Percentiles rank a stretch among this genome's conserved stretches.
These are phyloP conservation scores for Hymenochaete sp. DNA, from an alignment of 1,284 basidiomycete genomes.

Conservation along the genomic window DNA sequence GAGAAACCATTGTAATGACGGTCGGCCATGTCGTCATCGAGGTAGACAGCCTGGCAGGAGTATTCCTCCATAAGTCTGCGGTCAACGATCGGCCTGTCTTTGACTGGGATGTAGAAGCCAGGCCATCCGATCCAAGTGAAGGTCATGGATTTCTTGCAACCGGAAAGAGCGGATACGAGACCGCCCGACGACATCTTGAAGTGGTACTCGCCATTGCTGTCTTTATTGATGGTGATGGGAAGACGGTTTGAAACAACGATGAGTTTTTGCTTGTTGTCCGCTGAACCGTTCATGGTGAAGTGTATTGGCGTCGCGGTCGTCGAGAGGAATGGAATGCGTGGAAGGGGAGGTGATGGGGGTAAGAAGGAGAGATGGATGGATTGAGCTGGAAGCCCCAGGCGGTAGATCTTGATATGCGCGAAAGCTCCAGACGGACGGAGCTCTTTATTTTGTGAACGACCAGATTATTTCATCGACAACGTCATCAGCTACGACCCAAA, in stretches of 20 bases:
- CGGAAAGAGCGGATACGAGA: slow-evolving; percentile 87
- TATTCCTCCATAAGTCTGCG: slow-evolving; percentile 88
- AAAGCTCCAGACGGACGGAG: too few relatives aligned
- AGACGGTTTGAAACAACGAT: slow-evolving; percentile 96
- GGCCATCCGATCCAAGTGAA: slow-evolving; percentile 97
- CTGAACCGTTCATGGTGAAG: slow-evolving; percentile 2
- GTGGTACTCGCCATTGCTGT: slow-evolving; percentile 81
- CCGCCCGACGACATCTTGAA: slow-evolving; percentile 97
- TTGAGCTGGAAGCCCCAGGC: neutral
- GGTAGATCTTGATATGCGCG: too few relatives aligned
- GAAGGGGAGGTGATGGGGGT: slow-evolving; percentile 19
- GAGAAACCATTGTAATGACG: slow-evolving; percentile 98
- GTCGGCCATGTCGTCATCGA: slow-evolving; percentile 95
- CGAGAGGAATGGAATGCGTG: slow-evolving; percentile 16
- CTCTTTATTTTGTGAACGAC: too few relatives aligned
- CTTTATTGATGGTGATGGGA: slow-evolving; percentile 86
- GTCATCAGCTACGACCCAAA: too few relatives aligned
- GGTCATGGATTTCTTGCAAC: slow-evolving; percentile 92
- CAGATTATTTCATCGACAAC: too few relatives aligned
- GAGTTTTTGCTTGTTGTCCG: slow-evolving; percentile 48
- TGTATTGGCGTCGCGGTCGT: neutral
- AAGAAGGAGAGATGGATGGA: slow-evolving; percentile 17
- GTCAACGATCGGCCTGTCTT: slow-evolving; percentile 82
- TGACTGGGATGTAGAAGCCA: slow-evolving; percentile 81
- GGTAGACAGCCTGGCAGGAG: slow-evolving; percentile 95